These are phyloP conservation scores for Botryotinia globosa DNA, from an alignment of 2,329 filamentous ascomycete species.

Conservation along the genomic window DNA sequence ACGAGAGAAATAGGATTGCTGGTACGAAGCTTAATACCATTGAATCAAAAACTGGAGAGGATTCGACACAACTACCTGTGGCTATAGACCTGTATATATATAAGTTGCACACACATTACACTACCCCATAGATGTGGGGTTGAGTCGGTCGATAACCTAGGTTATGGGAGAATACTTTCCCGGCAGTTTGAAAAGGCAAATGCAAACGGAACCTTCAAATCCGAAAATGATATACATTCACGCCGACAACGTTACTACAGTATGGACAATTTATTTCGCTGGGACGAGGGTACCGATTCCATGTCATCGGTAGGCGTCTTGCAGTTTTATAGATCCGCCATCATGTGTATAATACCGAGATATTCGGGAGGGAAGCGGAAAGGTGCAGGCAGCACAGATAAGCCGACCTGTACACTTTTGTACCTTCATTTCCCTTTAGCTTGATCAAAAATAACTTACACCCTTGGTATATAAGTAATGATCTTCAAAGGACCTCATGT, in stretches of 20 bases:
- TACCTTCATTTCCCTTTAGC: neutral
- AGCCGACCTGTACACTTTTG: neutral
- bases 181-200: conserved; percentile 4
- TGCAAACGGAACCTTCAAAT: neutral
- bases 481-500: neutral
- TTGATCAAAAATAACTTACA: neutral
- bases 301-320: neutral
- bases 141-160: neutral
- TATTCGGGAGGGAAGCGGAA: neutral
- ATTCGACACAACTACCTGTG: neutral
- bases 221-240: neutral
- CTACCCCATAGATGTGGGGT: conserved; percentile 18
- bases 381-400: neutral
- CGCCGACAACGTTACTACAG: neutral
- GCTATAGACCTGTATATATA: neutral
- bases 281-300: neutral
- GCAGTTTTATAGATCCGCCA: neutral
- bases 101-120: neutral
- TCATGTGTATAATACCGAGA: neutral
- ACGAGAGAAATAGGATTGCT: neutral
- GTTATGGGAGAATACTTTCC: conserved; percentile 18
- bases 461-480: neutral
- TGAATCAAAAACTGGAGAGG: neutral
- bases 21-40: conserved; percentile 2
- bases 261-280: neutral